These are phyloP conservation scores for Chondrus crispus DNA, from an alignment of 23 red algal species.

Conservation along the genomic window DNA sequence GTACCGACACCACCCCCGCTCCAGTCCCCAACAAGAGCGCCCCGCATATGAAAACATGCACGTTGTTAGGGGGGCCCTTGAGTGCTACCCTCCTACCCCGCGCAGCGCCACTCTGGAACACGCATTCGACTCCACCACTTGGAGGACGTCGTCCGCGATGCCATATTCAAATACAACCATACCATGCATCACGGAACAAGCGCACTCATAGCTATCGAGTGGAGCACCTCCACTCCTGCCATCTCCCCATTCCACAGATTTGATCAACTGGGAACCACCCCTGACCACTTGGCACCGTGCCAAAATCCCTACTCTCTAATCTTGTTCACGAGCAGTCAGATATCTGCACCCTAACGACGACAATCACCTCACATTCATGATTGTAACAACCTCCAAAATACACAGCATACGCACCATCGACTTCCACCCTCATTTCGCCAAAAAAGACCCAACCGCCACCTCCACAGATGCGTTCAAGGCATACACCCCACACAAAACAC, in stretches of 20 bases:
- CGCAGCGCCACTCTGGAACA: too few relatives aligned
- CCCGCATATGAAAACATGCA: too few relatives aligned
- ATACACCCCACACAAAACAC: neutral
- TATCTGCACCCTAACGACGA: neutral
- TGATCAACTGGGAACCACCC: neutral
- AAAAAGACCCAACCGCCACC: neutral
- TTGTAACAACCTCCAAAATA: neutral
- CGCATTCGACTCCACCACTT: neutral
- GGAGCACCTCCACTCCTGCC: neutral
- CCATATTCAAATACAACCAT: neutral
- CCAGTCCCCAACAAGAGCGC: too few relatives aligned
- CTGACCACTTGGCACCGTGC: neutral
- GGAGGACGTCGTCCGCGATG: neutral
- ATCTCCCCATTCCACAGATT: neutral
- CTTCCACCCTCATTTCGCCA: neutral
- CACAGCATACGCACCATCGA: neutral
- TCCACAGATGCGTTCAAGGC: neutral
- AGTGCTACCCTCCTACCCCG: too few relatives aligned
- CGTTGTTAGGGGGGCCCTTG: too few relatives aligned
- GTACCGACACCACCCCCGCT: too few relatives aligned
- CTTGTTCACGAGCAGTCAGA: neutral
- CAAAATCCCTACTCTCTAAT: neutral
- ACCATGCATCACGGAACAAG: neutral
- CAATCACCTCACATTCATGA: neutral
- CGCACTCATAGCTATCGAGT: neutral